Percentiles rank a stretch among this genome's conserved stretches.
Conservation (phyloP, 176 grass and related monocot species). For the Rhipidocladum racemiflorum region DNA sequence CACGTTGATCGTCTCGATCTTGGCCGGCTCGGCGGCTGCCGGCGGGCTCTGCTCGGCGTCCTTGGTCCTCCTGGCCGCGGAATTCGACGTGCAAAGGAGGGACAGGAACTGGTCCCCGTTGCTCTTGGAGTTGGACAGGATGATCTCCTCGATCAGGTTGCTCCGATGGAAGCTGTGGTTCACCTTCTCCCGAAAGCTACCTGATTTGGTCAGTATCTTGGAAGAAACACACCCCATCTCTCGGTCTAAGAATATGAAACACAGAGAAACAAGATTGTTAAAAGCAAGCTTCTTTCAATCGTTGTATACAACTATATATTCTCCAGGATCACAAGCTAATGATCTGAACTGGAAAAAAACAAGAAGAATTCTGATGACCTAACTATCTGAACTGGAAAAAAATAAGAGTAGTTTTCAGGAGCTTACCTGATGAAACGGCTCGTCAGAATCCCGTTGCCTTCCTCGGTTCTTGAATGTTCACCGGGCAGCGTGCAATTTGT, state of each 20-base stretch:
- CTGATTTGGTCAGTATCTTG: slow-evolving; percentile 59
- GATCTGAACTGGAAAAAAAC: background rate
- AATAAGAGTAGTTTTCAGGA: background rate
- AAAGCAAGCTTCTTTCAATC: background rate
- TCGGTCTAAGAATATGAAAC: slow-evolving; percentile 10
- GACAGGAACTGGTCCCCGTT: slow-evolving; percentile 57
- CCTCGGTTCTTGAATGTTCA: background rate
- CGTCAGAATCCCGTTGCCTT: background rate
- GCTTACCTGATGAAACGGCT: slow-evolving; percentile 22
- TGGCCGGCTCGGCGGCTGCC: background rate
- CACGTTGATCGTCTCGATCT: slow-evolving; percentile 69
- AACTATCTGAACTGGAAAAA: background rate
- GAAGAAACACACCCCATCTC: slow-evolving; percentile 84
- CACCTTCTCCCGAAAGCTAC: slow-evolving; percentile 57
- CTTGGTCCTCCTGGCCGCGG: slow-evolving; percentile 27
- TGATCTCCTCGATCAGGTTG: slow-evolving; percentile 63
- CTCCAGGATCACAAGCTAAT: background rate
- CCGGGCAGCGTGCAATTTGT: background rate
- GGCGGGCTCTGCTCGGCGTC: background rate
- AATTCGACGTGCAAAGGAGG: slow-evolving; percentile 46
- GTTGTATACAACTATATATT: background rate
- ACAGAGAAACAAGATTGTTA: background rate
- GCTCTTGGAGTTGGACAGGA: slow-evolving; percentile 64
- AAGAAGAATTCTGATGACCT: background rate
- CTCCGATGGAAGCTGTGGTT: slow-evolving; percentile 53